These are phyloP conservation scores for Mortierella sp. DNA, from an alignment of 371 early-diverging fungal species.

Conservation along the genomic window DNA sequence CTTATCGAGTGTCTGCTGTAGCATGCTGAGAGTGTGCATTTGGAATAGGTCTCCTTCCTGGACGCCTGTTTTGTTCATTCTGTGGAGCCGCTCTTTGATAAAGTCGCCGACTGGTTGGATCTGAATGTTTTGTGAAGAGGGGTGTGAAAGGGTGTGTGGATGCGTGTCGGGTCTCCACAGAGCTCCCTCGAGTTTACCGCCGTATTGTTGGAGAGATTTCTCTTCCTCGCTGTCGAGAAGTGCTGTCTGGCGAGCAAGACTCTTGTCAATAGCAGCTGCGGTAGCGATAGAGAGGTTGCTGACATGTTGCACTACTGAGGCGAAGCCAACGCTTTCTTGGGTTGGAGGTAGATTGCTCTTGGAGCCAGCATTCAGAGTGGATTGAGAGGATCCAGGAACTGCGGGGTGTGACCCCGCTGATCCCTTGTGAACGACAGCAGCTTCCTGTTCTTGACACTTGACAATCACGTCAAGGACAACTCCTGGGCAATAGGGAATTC, in stretches of 20 bases:
- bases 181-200: not conserved
- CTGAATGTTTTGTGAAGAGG: no score
- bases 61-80: not conserved
- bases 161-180: no score
- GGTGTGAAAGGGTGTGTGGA: no score
- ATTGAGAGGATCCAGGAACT: no score
- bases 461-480: not conserved
- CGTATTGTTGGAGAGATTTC: not conserved
- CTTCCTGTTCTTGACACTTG: not conserved
- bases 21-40: no score
- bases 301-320: not conserved
- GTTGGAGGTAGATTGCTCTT: no score
- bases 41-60: not conserved
- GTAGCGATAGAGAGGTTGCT: not conserved
- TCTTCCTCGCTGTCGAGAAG: not conserved
- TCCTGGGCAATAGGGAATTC: not conserved
- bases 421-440: not conserved
- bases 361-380: no score
- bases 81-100: not conserved
- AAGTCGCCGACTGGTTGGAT: not conserved
- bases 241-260: not conserved
- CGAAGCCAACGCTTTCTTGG: no score
- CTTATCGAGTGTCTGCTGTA: no score
- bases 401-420: no score
- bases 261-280: not conserved